Evolutionary conservation across 2,329 filamentous ascomycete genomes (phyloP).

Genomic region (Colletotrichum sp.): DNA sequence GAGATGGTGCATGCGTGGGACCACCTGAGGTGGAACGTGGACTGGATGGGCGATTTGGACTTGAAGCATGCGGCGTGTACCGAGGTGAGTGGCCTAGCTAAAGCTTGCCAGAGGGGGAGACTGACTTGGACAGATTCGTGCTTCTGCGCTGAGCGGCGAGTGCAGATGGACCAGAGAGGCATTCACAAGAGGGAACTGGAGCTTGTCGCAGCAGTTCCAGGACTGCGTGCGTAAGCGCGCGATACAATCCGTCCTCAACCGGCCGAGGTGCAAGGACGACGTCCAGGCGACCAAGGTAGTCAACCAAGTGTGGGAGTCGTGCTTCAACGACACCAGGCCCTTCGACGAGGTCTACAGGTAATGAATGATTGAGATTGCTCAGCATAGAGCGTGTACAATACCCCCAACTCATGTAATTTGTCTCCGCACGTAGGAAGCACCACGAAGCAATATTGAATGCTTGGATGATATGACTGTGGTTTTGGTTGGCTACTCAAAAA

Average conservation of each 20-base stretch:
- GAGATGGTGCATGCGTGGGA: slow-evolving; percentile 99
- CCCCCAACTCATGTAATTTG: slow-evolving; percentile 13
- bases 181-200: slow-evolving; percentile 84
- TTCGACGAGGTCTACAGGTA: slow-evolving; percentile 96
- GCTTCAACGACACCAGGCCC: slow-evolving; percentile 90
- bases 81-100: slow-evolving; percentile 63
- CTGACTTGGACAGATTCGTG: slow-evolving; percentile 72
- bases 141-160: slow-evolving; percentile 90
- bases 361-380: slow-evolving; percentile 18
- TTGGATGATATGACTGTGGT: slow-evolving; percentile 7
- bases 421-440: not conserved
- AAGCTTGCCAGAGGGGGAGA: no score
- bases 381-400: slow-evolving; percentile 25
- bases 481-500: slow-evolving; percentile 11
- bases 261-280: slow-evolving; percentile 84
- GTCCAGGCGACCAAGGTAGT: slow-evolving; percentile 86
- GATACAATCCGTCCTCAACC: slow-evolving; percentile 76
- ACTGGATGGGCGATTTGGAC: slow-evolving; percentile 73
- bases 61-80: slow-evolving; percentile 91
- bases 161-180: slow-evolving; percentile 90
- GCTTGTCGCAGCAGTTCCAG: slow-evolving; percentile 90
- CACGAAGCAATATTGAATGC: not conserved
- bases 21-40: slow-evolving; percentile 87
- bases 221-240: slow-evolving; percentile 87
- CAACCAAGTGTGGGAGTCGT: slow-evolving; percentile 98